Base-by-base conservation (phyloP, 148 eudicot species). In the Spergularia bocconei region DNA sequence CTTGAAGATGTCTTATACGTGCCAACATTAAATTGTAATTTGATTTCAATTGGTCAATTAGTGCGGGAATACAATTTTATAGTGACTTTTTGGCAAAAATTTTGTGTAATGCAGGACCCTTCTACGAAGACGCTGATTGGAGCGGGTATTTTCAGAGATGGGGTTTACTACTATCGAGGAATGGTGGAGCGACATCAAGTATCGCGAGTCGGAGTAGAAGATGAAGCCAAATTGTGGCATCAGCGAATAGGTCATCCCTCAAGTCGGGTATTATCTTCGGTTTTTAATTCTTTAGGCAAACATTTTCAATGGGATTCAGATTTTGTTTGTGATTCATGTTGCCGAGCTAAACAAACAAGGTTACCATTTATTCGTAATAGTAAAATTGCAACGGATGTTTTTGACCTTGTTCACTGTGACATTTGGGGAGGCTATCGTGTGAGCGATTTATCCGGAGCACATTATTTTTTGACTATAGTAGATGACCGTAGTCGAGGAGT, bases 41-140 rank as follows among this genome's bases (percentile, higher is more conserved):
- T 65, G 8, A 15, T 65, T 13, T 65, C 69, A 9, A 13, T 67
- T 41, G 11, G 8, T 3, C 23, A 67, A 47, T 21, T 67, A 15
- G 8, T 11, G 5, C 12, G 3, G 6, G 71, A 67, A 16, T 2
- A 36, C 19, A 6, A 70, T 48, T 77, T 58, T 36, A 23, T 47
- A 19, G 73, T 61, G n/a, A 15, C 52, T 19, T 77, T 77, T 69
- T n/a, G 21, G 15, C 4, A 8, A 19, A 21, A 29, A 2, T 67
- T 41, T 21, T 67, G 62, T 55, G 53, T 74, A 63, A 62, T 53
- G 20, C 61, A 63, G 61, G 75, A 41, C 67, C 67, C 15, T 19
- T 55, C 66, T 13, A 38, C 67, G 67, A 59, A 60, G 75, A 58
- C 2, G 55, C 55, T 72, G 67, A 72, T 59, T 58, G 56, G 67